Conservation (phyloP, 1,139 yeast genomes). For the Saccharomycopsis hybrid region DNA sequence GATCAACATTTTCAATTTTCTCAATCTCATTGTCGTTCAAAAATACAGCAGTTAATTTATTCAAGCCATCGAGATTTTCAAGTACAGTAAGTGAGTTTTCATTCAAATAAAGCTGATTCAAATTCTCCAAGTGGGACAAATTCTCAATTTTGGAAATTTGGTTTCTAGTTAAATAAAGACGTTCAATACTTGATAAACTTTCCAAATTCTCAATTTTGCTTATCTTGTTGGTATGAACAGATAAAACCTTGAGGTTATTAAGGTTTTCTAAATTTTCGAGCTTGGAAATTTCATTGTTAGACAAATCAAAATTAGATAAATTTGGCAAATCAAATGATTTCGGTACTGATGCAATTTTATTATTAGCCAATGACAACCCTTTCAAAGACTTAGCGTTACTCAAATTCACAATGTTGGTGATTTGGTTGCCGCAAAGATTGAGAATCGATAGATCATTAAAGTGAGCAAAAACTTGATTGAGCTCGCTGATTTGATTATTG, state of each 20-base stretch:
- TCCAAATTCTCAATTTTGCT: conserved; percentile 15
- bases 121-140: conserved; percentile 1
- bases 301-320: conserved; percentile 38
- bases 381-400: conserved; percentile 30
- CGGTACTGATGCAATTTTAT: conserved; percentile 31
- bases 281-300: conserved; percentile 34
- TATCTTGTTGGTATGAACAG: conserved; percentile 7
- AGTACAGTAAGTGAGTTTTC: conserved; percentile 6
- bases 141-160: conserved; percentile 12
- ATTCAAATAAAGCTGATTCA: conserved; percentile 9
- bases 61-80: conserved; percentile 5
- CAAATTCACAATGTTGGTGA: conserved; percentile 36
- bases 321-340: conserved; percentile 35
- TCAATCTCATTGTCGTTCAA: conserved; percentile 12
- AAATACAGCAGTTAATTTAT: conserved; percentile 6
- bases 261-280: conserved; percentile 37
- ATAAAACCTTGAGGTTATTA: conserved; percentile 15
- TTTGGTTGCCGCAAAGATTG: conserved; percentile 43
- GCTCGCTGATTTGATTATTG: conserved; percentile 41
- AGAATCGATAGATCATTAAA: conserved; percentile 30
- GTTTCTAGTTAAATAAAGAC: conserved; percentile 6
- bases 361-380: conserved; percentile 44
- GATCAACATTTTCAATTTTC: conserved; percentile 7
- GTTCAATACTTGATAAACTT: conserved; percentile 2
- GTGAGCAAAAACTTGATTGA: conserved; percentile 32